A percentile compares a stretch with the other conserved stretches of the same genome.
These are phyloP conservation scores for Alternaria gaisen DNA, from an alignment of 2,329 filamentous ascomycete genomes.

Conservation along the genomic window DNA sequence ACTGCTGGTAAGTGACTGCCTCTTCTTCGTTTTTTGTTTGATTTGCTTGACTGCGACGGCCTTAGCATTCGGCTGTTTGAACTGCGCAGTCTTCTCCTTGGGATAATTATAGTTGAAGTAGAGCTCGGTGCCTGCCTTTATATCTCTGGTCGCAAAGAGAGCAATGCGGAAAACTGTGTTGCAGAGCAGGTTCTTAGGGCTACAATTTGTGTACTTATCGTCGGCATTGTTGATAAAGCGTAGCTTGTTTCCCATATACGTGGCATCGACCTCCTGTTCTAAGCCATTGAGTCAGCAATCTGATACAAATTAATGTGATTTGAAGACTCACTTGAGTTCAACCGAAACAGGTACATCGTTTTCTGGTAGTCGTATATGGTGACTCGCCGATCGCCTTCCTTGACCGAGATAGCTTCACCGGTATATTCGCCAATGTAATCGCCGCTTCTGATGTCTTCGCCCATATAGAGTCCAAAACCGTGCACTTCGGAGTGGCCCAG, in stretches of 20 bases:
- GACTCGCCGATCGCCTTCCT: slow-evolving; percentile 75
- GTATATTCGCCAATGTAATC: slow-evolving; percentile 85
- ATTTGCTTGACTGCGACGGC: slow-evolving; percentile 22
- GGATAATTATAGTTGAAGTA: slow-evolving; percentile 78
- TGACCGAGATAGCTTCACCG: slow-evolving; percentile 76
- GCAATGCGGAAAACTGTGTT: slow-evolving; percentile 79
- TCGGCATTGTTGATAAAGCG: slow-evolving; percentile 84
- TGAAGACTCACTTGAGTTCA: slow-evolving; percentile 56
- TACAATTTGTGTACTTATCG: slow-evolving; percentile 65
- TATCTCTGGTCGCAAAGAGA: slow-evolving; percentile 72
- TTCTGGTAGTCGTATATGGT: slow-evolving; percentile 69
- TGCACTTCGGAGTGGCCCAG: slow-evolving; percentile 76
- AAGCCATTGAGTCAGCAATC: slow-evolving; percentile 12
- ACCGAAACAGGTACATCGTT: slow-evolving; percentile 68
- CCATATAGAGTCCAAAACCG: slow-evolving; percentile 79
- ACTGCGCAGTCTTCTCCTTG: slow-evolving; percentile 29
- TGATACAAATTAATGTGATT: background rate
- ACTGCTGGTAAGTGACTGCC: slow-evolving; percentile 3
- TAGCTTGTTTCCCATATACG: slow-evolving; percentile 79
- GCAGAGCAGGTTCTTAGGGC: slow-evolving; percentile 74
- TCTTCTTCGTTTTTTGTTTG: slow-evolving; percentile 16
- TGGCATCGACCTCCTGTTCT: slow-evolving; percentile 71
- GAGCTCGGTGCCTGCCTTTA: slow-evolving; percentile 77
- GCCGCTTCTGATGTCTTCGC: slow-evolving; percentile 70
- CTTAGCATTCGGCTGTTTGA: slow-evolving; percentile 32